Evolutionary conservation across 495 filamentous ascomycete genomes (phyloP).

Genomic region (Chaetomidium leptoderma): DNA sequence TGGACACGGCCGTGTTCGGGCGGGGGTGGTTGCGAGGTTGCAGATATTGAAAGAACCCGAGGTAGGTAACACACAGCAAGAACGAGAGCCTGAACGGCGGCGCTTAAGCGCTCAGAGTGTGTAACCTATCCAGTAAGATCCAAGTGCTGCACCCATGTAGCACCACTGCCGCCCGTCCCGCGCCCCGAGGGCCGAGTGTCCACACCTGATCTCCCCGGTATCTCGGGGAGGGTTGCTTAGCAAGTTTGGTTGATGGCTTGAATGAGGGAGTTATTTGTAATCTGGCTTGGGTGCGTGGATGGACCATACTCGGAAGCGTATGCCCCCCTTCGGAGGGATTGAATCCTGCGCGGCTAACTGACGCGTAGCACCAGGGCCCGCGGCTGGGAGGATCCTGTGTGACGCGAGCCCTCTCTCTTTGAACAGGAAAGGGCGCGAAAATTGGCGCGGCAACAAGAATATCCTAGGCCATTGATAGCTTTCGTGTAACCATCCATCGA

Average conservation of each 20-base stretch:
- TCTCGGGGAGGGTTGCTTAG: neutral
- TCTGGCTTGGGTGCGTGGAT: neutral
- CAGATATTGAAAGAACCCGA: conserved; percentile 4
- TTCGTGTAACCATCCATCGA: neutral
- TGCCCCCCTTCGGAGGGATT: neutral
- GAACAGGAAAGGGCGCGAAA: neutral
- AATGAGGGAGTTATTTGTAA: conserved; percentile 4
- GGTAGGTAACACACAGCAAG: neutral
- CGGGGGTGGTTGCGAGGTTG: conserved; percentile 4
- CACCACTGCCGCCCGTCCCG: neutral
- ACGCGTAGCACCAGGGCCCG: neutral
- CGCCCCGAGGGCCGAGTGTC: neutral
- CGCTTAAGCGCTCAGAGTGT: neutral
- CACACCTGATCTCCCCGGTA: neutral
- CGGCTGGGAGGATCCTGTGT: conserved; percentile 10
- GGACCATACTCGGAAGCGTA: neutral
- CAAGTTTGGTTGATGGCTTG: neutral
- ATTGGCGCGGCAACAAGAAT: neutral
- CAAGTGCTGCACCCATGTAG: neutral
- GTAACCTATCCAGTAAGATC: neutral
- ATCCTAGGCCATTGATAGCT: neutral
- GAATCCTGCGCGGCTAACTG: conserved; percentile 4
- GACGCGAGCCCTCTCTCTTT: neutral
- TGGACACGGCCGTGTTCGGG: neutral
- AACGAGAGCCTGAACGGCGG: neutral